phyloP scores from a whole-genome alignment of 805 yeast genomes.

The Saccharomycopsis fermentans region DNA sequence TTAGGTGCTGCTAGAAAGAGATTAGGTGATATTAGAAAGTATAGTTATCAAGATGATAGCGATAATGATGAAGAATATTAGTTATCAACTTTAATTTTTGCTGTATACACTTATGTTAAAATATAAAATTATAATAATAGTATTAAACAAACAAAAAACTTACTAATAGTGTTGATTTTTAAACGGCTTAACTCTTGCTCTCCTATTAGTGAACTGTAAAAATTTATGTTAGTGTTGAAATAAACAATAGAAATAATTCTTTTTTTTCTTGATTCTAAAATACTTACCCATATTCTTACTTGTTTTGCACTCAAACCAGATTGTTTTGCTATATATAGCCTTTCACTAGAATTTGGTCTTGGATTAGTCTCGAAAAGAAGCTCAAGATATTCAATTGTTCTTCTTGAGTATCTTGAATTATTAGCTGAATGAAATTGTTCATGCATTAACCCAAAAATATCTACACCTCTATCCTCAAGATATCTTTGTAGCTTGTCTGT shows the following conservation, averaged over 20 bases:
- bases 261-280: background rate
- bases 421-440: background rate
- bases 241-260: background rate
- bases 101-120: background rate
- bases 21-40: too few relatives aligned
- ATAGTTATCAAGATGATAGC: too few relatives aligned
- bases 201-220: background rate
- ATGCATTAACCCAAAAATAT: background rate
- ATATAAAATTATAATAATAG: background rate
- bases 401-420: background rate
- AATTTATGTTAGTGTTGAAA: background rate
- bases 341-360: background rate
- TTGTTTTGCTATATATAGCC: background rate
- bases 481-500: background rate
- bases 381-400: background rate
- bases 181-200: background rate
- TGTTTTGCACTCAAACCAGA: conserved; percentile 1
- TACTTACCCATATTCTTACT: conserved; percentile 2
- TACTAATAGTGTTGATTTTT: background rate
- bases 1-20: too few relatives aligned
- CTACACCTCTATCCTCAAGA: background rate
- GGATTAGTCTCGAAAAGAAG: background rate
- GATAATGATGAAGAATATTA: background rate
- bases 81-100: background rate
- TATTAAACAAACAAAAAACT: background rate